A percentile compares a stretch with the other conserved stretches of the same genome.
Conservation (phyloP, 306 rosid genomes). For the Medicago truncatula region DNA sequence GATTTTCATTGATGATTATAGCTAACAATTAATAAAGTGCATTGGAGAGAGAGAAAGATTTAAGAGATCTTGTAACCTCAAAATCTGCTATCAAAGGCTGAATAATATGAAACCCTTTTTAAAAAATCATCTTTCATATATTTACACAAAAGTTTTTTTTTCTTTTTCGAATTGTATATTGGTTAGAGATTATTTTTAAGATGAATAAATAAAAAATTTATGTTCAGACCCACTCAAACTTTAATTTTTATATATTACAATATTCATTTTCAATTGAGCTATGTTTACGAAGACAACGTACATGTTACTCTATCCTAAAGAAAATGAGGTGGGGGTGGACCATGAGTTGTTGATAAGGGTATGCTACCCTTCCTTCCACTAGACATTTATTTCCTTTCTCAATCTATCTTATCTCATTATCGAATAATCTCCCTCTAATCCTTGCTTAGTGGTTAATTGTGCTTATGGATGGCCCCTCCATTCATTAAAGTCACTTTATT, state of each 20-base stretch:
- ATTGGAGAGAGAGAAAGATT: neutral
- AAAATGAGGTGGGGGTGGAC: slow-evolving; percentile 48
- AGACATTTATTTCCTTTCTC: slow-evolving; percentile 62
- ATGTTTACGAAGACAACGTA: no score
- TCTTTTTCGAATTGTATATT: no score
- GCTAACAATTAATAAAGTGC: neutral
- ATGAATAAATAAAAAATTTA: no score
- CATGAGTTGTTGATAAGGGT: slow-evolving; percentile 75
- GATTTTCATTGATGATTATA: neutral
- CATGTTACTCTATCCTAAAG: neutral
- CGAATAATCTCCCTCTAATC: slow-evolving; percentile 79
- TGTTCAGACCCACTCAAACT: no score
- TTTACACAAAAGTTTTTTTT: slow-evolving; percentile 1
- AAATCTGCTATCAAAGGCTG: slow-evolving; percentile 15
- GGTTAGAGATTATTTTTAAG: no score
- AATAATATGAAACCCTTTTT: neutral
- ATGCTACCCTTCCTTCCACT: slow-evolving; percentile 93
- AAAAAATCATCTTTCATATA: neutral
- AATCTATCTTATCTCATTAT: slow-evolving; percentile 63
- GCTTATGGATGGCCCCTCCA: slow-evolving; percentile 77
- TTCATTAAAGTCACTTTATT: slow-evolving; percentile 64
- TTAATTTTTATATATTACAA: no score
- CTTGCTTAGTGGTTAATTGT: slow-evolving; percentile 76
- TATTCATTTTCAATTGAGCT: no score
- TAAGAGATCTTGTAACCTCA: slow-evolving; percentile 8